A percentile compares a stretch with the other conserved stretches of the same genome.
Conservation (phyloP, 805 yeast genomes). For the Wickerhamomyces xylosicus region DNA sequence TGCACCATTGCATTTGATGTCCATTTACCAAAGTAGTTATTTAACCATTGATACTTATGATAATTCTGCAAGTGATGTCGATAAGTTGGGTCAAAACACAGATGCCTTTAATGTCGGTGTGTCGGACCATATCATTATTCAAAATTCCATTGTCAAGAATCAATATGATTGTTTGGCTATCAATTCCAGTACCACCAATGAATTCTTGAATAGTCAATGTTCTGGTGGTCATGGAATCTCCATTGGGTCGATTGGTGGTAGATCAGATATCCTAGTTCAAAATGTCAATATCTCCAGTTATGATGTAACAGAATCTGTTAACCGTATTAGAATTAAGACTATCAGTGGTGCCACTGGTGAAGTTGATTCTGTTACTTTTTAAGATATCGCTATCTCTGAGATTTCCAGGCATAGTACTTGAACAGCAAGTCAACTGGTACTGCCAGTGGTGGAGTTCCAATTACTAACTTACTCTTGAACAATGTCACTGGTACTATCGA, state of each 20-base stretch:
- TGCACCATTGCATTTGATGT: conserved; percentile 8
- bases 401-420: conserved; percentile 7
- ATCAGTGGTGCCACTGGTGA: conserved; percentile 10
- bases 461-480: conserved; percentile 6
- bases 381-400: conserved; percentile 2
- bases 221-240: conserved; percentile 14
- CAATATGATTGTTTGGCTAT: conserved; percentile 14
- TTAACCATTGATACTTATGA: conserved; percentile 7
- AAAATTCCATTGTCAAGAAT: conserved; percentile 7
- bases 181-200: conserved; percentile 9
- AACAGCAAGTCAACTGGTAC: conserved; percentile 8
- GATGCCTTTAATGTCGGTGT: conserved; percentile 11
- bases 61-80: conserved; percentile 7
- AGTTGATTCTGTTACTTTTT: conserved; percentile 7
- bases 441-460: conserved; percentile 10
- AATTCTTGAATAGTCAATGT: conserved; percentile 9
- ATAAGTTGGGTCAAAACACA: conserved; percentile 10
- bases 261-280: conserved; percentile 6
- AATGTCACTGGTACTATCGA: conserved; percentile 9
- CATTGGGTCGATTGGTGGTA: conserved; percentile 13
- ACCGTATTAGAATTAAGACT: conserved; percentile 12
- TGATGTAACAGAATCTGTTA: conserved; percentile 6
- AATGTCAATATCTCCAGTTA: conserved; percentile 4
- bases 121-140: conserved; percentile 4
- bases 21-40: conserved; percentile 2